Conservation (phyloP, 148 eudicot species). For the Camellia sinensis region DNA sequence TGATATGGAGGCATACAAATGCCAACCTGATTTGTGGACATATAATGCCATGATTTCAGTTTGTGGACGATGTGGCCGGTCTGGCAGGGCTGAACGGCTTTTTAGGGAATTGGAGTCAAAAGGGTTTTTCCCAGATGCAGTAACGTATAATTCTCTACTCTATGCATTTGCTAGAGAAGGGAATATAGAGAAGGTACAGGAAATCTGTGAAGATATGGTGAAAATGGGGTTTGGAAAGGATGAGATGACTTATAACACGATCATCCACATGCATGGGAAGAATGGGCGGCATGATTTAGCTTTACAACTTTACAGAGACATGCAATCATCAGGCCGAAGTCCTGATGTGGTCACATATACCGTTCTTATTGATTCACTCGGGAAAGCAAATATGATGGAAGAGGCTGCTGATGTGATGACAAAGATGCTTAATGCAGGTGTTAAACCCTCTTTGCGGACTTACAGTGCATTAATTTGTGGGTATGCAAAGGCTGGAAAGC, state of each 20-base stretch:
- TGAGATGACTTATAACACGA: constrained; percentile 96
- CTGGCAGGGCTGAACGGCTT: constrained; percentile 66
- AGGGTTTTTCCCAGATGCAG: constrained; percentile 90
- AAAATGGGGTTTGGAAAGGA: constrained; percentile 77
- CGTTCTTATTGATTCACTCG: constrained; percentile 79
- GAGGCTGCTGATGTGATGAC: constrained; percentile 93
- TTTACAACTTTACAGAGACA: constrained; percentile 60
- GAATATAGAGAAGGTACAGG: constrained; percentile 61
- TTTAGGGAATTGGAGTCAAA: constrained; percentile 62
- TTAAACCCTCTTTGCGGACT: constrained; percentile 79
- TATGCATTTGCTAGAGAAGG: constrained; percentile 94
- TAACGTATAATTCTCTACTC: constrained; percentile 86
- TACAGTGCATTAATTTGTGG: constrained; percentile 97
- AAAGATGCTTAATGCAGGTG: constrained; percentile 76
- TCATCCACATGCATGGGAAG: constrained; percentile 91
- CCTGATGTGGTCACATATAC: constrained; percentile 98
- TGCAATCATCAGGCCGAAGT: constrained; percentile 63
- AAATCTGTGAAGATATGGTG: constrained; percentile 71
- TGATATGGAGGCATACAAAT: constrained; percentile 74
- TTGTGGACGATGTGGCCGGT: constrained; percentile 80
- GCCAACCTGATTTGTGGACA: constrained; percentile 99
- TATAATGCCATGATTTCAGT: constrained; percentile 96
- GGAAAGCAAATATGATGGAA: constrained; percentile 70
- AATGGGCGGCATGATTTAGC: constrained; percentile 71
- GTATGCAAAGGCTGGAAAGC: constrained; percentile 80